A percentile compares a stretch with the other conserved stretches of the same genome.
Conservation (phyloP, 371 early-diverging fungal species). For the Batkoa obscura region DNA sequence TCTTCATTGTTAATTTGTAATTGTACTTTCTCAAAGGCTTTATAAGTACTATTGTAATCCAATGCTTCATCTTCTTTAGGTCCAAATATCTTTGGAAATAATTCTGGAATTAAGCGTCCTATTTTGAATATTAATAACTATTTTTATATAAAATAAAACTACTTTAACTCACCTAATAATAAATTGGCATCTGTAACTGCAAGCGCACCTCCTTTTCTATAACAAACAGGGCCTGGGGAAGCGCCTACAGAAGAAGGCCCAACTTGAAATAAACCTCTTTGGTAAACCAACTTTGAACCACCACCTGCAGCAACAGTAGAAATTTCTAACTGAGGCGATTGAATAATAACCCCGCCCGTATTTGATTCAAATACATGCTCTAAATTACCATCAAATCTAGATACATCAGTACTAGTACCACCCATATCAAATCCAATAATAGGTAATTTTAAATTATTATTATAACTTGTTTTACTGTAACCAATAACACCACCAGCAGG, state of each 20-base stretch:
- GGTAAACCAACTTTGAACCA: conserved; percentile 79
- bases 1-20: conserved; percentile 30
- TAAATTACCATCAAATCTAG: conserved; percentile 71
- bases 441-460: conserved; percentile 26
- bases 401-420: conserved; percentile 88
- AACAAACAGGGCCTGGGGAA: conserved; percentile 89
- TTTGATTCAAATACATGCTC: conserved; percentile 90
- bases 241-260: conserved; percentile 92
- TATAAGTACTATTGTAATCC: conserved; percentile 38
- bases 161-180: conserved; percentile 31
- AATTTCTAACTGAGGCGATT: conserved; percentile 91
- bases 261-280: conserved; percentile 84
- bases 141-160: too few species aligned
- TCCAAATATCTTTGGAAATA: conserved; percentile 92
- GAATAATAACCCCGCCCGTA: conserved; percentile 84
- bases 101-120: conserved; percentile 51
- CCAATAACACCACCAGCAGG: conserved; percentile 94
- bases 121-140: too few species aligned
- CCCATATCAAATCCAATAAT: conserved; percentile 96
- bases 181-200: conserved; percentile 91
- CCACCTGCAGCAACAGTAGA: conserved; percentile 93
- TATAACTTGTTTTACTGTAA: conserved; percentile 65
- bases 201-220: conserved; percentile 79
- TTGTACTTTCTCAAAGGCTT: conserved; percentile 42
- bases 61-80: conserved; percentile 64